phyloP scores from a whole-genome alignment of 257 asterid species.

The Scutellaria barbata region DNA sequence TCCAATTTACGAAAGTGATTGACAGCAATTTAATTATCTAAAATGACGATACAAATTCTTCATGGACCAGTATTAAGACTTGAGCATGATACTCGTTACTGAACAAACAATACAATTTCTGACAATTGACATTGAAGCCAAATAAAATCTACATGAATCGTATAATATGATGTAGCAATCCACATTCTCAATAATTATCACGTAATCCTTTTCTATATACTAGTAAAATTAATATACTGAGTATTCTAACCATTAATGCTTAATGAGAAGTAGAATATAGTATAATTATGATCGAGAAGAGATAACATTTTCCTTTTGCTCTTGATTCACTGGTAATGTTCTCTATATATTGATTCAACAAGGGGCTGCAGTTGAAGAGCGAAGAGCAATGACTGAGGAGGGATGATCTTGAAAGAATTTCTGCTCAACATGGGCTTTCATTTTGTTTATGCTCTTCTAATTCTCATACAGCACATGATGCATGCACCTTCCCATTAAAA shows the following conservation, averaged over 20 bases:
- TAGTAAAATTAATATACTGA: background rate
- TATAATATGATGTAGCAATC: background rate
- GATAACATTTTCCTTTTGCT: background rate
- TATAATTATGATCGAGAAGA: background rate
- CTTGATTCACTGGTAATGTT: background rate
- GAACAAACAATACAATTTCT: background rate
- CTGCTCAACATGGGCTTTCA: too few relatives aligned
- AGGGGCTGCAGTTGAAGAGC: too few relatives aligned
- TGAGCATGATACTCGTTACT: background rate
- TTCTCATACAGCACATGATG: too few relatives aligned
- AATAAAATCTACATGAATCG: background rate
- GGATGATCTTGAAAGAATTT: too few relatives aligned
- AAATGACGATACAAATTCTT: background rate
- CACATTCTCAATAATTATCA: background rate
- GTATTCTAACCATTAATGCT: background rate
- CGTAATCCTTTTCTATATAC: background rate
- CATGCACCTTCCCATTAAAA: too few relatives aligned
- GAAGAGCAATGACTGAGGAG: too few relatives aligned
- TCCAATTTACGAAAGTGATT: slow-evolving; percentile 1
- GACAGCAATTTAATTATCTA: slow-evolving; percentile 5
- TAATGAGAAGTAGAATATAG: background rate
- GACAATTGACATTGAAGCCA: background rate
- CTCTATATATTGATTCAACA: too few relatives aligned
- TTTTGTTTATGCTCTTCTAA: too few relatives aligned
- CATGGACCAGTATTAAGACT: background rate